Evolutionary conservation across 2,329 filamentous ascomycete species (phyloP), one percentile per base, ranked within the genome.

Genomic region (Eutypella sp.): DNA sequence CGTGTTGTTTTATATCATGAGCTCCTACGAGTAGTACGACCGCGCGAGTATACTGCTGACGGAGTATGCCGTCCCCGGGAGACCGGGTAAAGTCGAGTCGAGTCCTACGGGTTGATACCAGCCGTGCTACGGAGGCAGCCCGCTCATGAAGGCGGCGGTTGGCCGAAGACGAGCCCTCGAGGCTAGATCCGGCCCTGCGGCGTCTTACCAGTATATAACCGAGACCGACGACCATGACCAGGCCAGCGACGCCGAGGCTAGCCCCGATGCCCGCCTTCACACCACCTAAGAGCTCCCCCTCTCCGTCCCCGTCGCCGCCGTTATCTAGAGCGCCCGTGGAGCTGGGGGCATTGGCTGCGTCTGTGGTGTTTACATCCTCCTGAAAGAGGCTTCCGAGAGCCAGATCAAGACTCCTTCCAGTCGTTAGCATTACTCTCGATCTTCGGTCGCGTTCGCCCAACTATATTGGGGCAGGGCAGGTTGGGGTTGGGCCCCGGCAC

Each of bases 401-500:
- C 59, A 4, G 53, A 49, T 61, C 62, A 65, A 2, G 62, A 63
- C 44, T 57, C 57, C 48, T 60, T 57, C 61, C 62, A 65, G 42
- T 64, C 56, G 20, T 62, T 63, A 1, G 47, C 24, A 29, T 61
- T 62, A 2, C 53, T 50, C 23, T 46, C 46, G 36, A 66, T 50
- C 2, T n/a, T 42, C 43, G 29, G 34, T 54, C 40, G 55, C 58
- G 7, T 34, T 50, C 22, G 23, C 29, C 39, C 11, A 60, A 41
- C 34, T 55, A 62, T 45, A 8, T 50, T 41, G 11, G 55, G 33
- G 4, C 45, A 41, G n/a, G 56, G 48, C 40, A 67, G 49, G 34
- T 57, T 61, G 1, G 69, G 70, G 0, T 57, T 61, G 1, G 69
- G 70, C 0, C 68, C 68, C 2, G 69, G 68, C 4, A 67, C 68